These are phyloP conservation scores for Pterocarpus santalinus DNA, from an alignment of 306 rosid genomes.

Conservation along the genomic window DNA sequence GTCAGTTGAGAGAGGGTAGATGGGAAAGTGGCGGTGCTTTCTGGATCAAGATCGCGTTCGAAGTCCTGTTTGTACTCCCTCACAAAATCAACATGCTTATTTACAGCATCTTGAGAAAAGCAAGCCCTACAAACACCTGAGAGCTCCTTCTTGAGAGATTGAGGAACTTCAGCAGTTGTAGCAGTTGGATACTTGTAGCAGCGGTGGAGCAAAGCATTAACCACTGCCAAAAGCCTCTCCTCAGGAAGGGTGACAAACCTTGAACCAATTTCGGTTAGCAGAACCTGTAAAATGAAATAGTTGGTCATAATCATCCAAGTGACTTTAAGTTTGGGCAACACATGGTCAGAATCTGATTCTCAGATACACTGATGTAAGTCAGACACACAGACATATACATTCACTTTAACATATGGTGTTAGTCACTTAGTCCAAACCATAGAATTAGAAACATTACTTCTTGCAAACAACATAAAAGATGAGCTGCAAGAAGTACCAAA, in stretches of 20 bases:
- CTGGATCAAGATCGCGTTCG: conserved; percentile 99
- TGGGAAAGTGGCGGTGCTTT: conserved; percentile 89
- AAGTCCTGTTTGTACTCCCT: conserved; percentile 98
- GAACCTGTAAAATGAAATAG: conserved; percentile 63
- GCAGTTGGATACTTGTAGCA: conserved; percentile 99
- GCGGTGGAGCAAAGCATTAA: conserved; percentile 97
- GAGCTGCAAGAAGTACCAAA: conserved; percentile 3
- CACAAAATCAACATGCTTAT: conserved; percentile 98
- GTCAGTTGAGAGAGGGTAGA: conserved; percentile 94
- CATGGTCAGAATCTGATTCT: conserved; percentile 8
- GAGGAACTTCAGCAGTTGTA: conserved; percentile 99
- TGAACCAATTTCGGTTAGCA: conserved; percentile 98
- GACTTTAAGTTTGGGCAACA: conserved; percentile 21
- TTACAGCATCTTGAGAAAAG: conserved; percentile 96
- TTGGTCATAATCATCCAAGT: conserved; percentile 35
- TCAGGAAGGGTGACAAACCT: conserved; percentile 98
- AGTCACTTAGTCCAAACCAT: conserved; percentile 7
- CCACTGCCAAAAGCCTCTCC: conserved; percentile 99
- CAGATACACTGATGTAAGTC: conserved; percentile 23
- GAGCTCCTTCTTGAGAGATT: conserved; percentile 97
- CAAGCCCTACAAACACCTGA: conserved; percentile 99
- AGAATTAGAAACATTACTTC: conserved; percentile 28
- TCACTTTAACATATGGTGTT: conserved; percentile 4
- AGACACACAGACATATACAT: conserved; percentile 2
- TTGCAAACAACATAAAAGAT: conserved; percentile 32